Base-by-base conservation (phyloP, 2,329 filamentous ascomycete genomes). In the Coleophoma crateriformis region DNA sequence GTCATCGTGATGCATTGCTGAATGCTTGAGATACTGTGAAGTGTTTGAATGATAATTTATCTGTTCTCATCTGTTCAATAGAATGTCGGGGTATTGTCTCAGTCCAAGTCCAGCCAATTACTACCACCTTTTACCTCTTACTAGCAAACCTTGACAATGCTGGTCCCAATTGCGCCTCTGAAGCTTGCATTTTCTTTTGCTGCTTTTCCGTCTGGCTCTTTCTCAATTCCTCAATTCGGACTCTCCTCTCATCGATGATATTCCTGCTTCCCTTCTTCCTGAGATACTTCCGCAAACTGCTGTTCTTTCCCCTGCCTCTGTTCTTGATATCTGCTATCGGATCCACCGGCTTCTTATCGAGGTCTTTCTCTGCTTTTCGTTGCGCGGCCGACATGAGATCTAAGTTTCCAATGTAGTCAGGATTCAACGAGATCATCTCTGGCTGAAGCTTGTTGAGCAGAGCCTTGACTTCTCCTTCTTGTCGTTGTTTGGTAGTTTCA, bases 351-450 rank as follows among this genome's bases (percentile, higher is more conserved):
- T 84, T 84, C 8, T 81, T 77, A 59, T 97, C 92, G 38, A 95
- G 77, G 64, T 95, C 87, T 63, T 81, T 84, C 62, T 95, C 90
- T 22, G 82, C 83, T 62, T 83, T 78, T 45, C 85, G 78, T 72
- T 94, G 85, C 71, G 88, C 79, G 53, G 91, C 83, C 34, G 86
- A 89, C 46, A 88, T 81, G 50, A 90, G 74, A 65, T 99, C 91
- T 33, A 99, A 76, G 58, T 84, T 89, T 49, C 94, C 94, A 60
- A 99, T 82, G 64, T 90, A 95, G 68, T 94, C 87, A 58, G 94
- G 92, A 65, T 99, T 86, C 19, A 99, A 75, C 1, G 90, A 88
- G 55, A 99, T 99, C 90, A 97, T 99, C 64, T 96, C 92, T 3
- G 94, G 92, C 62, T 91, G 84, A 44, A 99, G 77, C 74, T 99